phyloP scores from a whole-genome alignment of 2,329 filamentous ascomycete species.

The Colletotrichum tropicicola region DNA sequence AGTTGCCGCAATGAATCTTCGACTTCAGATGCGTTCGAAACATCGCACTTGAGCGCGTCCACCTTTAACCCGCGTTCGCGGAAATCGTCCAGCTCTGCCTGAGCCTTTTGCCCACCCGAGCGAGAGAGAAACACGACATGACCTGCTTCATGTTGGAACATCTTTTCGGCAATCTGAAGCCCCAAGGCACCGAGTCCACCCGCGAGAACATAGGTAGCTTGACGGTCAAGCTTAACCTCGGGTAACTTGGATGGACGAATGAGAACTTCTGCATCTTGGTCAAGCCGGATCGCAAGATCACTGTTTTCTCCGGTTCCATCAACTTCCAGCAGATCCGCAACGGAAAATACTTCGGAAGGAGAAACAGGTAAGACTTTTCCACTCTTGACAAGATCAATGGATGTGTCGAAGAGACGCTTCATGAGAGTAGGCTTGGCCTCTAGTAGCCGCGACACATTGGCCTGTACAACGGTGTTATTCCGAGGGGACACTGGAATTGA shows the following conservation, averaged over 20 bases:
- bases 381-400: background rate
- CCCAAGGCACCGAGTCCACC: constrained; percentile 37
- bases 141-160: constrained; percentile 36
- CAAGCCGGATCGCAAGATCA: constrained; percentile 29
- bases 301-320: constrained; percentile 41
- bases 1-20: background rate
- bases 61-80: background rate
- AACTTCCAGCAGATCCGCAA: constrained; percentile 32
- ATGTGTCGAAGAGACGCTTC: background rate
- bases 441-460: background rate
- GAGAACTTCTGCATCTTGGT: background rate
- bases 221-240: constrained; percentile 11
- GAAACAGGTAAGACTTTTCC: background rate
- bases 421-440: background rate
- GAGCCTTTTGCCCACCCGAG: constrained; percentile 14
- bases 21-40: background rate
- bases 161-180: constrained; percentile 34
- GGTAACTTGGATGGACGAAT: constrained; percentile 28
- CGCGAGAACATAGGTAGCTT: constrained; percentile 8
- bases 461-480: background rate
- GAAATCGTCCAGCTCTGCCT: background rate
- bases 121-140: constrained; percentile 41
- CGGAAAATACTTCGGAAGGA: constrained; percentile 2
- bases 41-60: constrained; percentile 9
- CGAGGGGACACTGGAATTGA: constrained; percentile 21